These are phyloP conservation scores for Suillus spraguei DNA, from an alignment of 768 basidiomycete species.

Conservation along the genomic window DNA sequence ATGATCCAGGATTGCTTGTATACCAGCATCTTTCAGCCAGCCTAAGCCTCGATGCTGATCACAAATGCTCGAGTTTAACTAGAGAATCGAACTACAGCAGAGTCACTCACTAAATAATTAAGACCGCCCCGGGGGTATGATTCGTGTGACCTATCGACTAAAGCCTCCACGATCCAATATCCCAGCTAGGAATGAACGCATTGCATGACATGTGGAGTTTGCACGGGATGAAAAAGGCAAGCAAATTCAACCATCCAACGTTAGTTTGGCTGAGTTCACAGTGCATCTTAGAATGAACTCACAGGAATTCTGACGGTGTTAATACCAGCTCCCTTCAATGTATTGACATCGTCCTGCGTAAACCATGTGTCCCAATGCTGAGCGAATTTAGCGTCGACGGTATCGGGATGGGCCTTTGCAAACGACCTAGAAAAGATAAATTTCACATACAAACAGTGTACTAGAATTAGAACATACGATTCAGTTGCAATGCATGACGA, in stretches of 20 bases:
- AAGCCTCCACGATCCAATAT: no score
- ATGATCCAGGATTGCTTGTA: conserved; percentile 69
- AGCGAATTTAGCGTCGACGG: conserved; percentile 59
- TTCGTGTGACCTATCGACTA: no score
- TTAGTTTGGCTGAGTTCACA: background rate
- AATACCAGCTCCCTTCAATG: conserved; percentile 55
- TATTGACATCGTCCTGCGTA: conserved; percentile 57
- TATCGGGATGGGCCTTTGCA: conserved; percentile 58
- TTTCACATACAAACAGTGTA: background rate
- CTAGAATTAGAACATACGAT: conserved; percentile 46
- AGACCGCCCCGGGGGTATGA: conserved; percentile 28
- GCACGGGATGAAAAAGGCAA: background rate
- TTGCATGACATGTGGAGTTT: no score
- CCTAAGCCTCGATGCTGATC: conserved; percentile 61
- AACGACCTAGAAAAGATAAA: conserved; percentile 47
- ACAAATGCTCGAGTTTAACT: background rate
- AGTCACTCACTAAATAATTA: conserved; percentile 51
- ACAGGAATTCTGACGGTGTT: conserved; percentile 84
- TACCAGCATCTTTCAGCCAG: conserved; percentile 63
- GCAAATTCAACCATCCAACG: background rate
- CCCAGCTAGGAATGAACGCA: no score
- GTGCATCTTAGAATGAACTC: conserved; percentile 22
- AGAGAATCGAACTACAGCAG: background rate
- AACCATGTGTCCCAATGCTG: conserved; percentile 83
- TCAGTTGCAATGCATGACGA: conserved; percentile 65